Evolutionary conservation across 495 filamentous ascomycete genomes (phyloP).

Genomic region (Amphirosellinia nigrospora): DNA sequence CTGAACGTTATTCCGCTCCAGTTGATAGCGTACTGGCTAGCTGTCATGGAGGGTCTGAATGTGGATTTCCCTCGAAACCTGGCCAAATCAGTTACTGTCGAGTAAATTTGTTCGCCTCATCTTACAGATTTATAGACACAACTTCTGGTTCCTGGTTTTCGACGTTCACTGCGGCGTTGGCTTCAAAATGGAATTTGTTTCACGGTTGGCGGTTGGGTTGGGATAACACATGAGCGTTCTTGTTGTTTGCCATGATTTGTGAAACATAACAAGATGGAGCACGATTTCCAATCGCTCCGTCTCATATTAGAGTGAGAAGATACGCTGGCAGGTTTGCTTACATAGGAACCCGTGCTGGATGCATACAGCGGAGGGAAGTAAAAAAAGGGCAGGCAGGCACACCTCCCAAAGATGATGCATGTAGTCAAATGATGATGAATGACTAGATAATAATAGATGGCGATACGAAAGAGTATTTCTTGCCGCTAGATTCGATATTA

Average conservation of each 20-base stretch:
- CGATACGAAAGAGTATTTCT: not conserved
- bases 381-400: constrained; percentile 3
- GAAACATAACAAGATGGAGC: constrained; percentile 30
- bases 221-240: constrained; percentile 33
- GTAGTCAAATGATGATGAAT: constrained; percentile 23
- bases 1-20: constrained; percentile 98
- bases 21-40: constrained; percentile 98
- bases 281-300: constrained; percentile 10
- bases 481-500: not conserved
- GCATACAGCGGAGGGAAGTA: not conserved
- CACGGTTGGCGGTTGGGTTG: constrained; percentile 33
- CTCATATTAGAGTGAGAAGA: constrained; percentile 19
- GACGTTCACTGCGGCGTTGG: constrained; percentile 34
- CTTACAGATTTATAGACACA: constrained; percentile 25
- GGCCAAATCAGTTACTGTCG: constrained; percentile 98
- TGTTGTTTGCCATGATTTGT: constrained; percentile 30
- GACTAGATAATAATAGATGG: constrained; percentile 19
- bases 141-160: constrained; percentile 24
- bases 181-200: constrained; percentile 33
- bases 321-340: constrained; percentile 4
- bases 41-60: constrained; percentile 92
- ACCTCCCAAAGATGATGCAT: constrained; percentile 14
- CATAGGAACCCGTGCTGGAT: not conserved
- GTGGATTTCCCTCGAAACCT: constrained; percentile 98
- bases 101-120: constrained; percentile 61